These are phyloP conservation scores for Coriaria nepalensis DNA, from an alignment of 306 rosid species.

Conservation along the genomic window DNA sequence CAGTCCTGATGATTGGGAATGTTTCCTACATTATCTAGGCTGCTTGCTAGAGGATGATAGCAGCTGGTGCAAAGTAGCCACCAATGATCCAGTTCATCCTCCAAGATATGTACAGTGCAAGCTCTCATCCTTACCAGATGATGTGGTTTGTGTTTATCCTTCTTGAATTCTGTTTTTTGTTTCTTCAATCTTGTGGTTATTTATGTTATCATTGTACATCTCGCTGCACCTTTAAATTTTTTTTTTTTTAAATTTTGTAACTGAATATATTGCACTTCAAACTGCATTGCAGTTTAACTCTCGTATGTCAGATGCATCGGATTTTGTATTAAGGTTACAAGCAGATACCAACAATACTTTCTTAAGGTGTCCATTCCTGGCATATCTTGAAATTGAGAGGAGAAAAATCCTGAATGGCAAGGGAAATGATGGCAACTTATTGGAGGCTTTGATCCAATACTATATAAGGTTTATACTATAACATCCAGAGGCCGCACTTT, in stretches of 20 bases:
- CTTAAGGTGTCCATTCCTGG: slow-evolving; percentile 69
- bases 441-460: slow-evolving; percentile 55
- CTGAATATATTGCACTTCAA: no score
- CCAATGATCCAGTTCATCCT: slow-evolving; percentile 47
- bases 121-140: slow-evolving; percentile 60
- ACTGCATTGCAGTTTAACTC: slow-evolving; percentile 88
- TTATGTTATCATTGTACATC: slow-evolving; percentile 9
- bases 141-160: slow-evolving; percentile 36
- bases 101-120: slow-evolving; percentile 45
- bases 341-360: slow-evolving; percentile 26
- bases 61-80: slow-evolving; percentile 43
- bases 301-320: slow-evolving; percentile 56
- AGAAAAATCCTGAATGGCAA: slow-evolving; percentile 53
- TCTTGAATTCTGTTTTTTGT: slow-evolving; percentile 6
- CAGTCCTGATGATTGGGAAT: slow-evolving; percentile 99
- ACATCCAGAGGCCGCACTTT: slow-evolving; percentile 2
- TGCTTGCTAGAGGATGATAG: slow-evolving; percentile 90
- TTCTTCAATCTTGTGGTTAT: slow-evolving; percentile 8
- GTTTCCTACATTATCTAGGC: slow-evolving; percentile 83
- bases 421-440: slow-evolving; percentile 43
- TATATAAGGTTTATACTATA: slow-evolving; percentile 38
- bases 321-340: slow-evolving; percentile 49
- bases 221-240: slow-evolving; percentile 13
- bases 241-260: slow-evolving; percentile 12
- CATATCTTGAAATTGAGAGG: slow-evolving; percentile 83